Evolutionary conservation across 2,329 filamentous ascomycete species (phyloP), one percentile per base, ranked within the genome.

Genomic region (Alternaria postmessia): DNA sequence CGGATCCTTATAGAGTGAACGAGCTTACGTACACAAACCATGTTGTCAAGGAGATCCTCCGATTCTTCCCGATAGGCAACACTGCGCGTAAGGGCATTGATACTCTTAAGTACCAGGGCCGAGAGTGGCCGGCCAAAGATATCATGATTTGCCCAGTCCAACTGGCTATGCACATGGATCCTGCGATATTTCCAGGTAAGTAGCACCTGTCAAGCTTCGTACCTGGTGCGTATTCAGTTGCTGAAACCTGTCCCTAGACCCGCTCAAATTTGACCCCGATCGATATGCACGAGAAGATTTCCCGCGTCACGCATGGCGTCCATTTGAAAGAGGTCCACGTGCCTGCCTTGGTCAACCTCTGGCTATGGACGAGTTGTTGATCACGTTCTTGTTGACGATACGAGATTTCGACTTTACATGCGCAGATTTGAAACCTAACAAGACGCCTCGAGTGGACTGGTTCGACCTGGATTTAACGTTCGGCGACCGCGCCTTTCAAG

Each of bases 321-420:
- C 84, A 0, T 89, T 89, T 69, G 84, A 85, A 64, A 79, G 82
- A 56, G 86, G 87, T 0, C 79, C 81, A 2, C 73, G 86, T 12
- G 84, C 83, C 52, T 89, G 86, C 66, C 81, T 88, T n/a, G 86
- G 85, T 1, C 84, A 87, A 70, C 83, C 85, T 63, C 76, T 88
- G 44, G 86, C 82, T 0, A 81, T 83, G 73, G 75, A 85, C 16
- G 86, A 88, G 72, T 68, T 84, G 22, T 82, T 82, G 62, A 75
- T 84, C 59, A 78, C 84, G 7, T 72, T 88, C 28, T 81, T 82
- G 3, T 81, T 85, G 70, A 82, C 82, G 0, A 69, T 83, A 12
- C 70, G 84, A 49, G 81, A 82, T 18, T 85, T 86, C 48, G 83
- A 86, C 36, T 81, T 88, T 56, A 56, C 65, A 8, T 73, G 69